phyloP scores from a whole-genome alignment of 371 early-diverging fungal genomes.

The Mortierella sp. region DNA sequence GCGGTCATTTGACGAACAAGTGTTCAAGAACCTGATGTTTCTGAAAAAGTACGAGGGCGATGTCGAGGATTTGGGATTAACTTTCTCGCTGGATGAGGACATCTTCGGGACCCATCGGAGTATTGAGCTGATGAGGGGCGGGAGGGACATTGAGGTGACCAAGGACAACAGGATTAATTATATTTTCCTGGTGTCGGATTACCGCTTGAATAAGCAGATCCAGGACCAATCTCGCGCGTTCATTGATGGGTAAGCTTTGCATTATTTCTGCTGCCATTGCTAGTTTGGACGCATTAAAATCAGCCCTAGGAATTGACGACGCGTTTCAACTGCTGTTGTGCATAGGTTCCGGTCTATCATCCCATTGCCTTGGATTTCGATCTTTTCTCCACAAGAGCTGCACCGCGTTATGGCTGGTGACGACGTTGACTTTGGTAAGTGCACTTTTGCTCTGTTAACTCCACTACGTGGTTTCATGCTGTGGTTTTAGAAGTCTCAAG shows the following conservation, averaged over 20 bases:
- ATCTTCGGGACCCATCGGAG: conserved; percentile 65
- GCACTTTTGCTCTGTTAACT: not conserved
- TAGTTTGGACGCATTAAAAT: conserved; percentile 33
- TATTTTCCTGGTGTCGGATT: conserved; percentile 85
- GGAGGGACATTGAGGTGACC: conserved; percentile 78
- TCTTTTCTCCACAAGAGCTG: conserved; percentile 86
- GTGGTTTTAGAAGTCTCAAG: too few relatives aligned
- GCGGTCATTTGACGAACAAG: conserved; percentile 82
- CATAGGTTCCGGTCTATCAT: conserved; percentile 70
- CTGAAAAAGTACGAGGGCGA: conserved; percentile 84
- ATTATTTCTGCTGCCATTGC: too few relatives aligned
- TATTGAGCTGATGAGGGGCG: conserved; percentile 69
- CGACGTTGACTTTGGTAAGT: conserved; percentile 72
- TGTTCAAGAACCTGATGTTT: conserved; percentile 84
- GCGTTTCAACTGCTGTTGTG: not conserved
- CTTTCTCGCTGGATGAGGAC: conserved; percentile 77
- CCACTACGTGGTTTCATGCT: not conserved
- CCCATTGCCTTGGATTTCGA: conserved; percentile 73
- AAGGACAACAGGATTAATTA: conserved; percentile 85
- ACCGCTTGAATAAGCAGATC: conserved; percentile 80
- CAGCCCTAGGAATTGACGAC: not conserved
- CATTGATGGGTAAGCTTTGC: conserved; percentile 69
- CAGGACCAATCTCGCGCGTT: conserved; percentile 88
- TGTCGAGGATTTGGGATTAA: conserved; percentile 74
- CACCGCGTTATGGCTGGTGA: conserved; percentile 89